Evolutionary conservation across 257 asterid species (phyloP).

Genomic region (Penstemon barbatus): DNA sequence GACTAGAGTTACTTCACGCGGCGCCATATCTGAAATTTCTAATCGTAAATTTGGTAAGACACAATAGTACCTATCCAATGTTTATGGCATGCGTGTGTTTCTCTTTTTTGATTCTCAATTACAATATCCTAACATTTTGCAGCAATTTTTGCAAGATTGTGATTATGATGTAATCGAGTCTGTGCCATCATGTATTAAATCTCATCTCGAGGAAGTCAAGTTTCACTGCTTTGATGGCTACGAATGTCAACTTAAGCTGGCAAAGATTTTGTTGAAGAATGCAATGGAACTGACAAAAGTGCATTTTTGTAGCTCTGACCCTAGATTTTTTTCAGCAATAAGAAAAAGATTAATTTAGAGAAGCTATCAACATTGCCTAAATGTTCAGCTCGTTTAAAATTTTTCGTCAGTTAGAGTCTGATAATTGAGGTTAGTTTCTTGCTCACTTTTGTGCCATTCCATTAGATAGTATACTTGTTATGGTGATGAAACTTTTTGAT

Average conservation of each 20-base stretch:
- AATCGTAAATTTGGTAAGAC: slow-evolving; percentile 4
- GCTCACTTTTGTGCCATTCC: no score
- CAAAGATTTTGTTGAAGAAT: slow-evolving; percentile 15
- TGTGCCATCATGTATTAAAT: slow-evolving; percentile 6
- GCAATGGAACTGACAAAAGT: background rate
- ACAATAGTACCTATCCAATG: no score
- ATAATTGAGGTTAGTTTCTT: no score
- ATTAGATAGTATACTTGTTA: no score
- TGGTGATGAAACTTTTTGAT: no score
- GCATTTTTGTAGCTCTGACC: background rate
- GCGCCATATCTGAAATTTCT: slow-evolving; percentile 9
- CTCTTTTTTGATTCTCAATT: background rate
- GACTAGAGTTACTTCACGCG: background rate
- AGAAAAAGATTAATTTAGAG: background rate
- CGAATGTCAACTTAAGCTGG: background rate
- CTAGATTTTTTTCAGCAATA: background rate
- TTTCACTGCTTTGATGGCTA: background rate
- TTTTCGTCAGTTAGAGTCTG: background rate
- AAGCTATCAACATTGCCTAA: background rate
- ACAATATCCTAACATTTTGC: background rate
- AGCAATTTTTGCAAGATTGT: background rate
- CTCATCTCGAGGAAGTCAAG: slow-evolving; percentile 18
- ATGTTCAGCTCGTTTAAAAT: background rate
- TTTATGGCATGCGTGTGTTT: background rate
- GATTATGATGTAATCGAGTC: background rate